Evolutionary conservation across 345 rosid species (phyloP).

Genomic region (Boechera divaricarpa): DNA sequence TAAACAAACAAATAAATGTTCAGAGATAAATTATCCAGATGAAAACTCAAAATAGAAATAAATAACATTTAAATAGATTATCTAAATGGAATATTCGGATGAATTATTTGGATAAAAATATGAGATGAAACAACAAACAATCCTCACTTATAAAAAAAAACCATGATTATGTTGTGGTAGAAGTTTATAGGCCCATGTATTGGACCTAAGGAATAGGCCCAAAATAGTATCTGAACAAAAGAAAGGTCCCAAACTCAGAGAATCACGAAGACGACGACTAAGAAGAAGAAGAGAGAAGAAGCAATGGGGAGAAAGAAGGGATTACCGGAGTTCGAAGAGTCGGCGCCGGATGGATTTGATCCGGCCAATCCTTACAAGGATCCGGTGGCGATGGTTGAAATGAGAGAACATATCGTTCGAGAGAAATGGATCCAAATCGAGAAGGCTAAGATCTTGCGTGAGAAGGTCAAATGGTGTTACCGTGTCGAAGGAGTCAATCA

Average conservation of each 20-base stretch:
- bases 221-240: not conserved
- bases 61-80: too few species aligned
- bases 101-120: too few species aligned
- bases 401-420: slow-evolving; percentile 93
- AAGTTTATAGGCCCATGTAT: slow-evolving; percentile 1
- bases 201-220: slow-evolving; percentile 14
- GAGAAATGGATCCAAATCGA: slow-evolving; percentile 99
- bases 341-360: slow-evolving; percentile 97
- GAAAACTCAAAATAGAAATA: too few species aligned
- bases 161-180: not conserved
- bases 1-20: too few species aligned
- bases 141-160: too few species aligned
- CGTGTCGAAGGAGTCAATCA: slow-evolving; percentile 98
- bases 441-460: slow-evolving; percentile 96
- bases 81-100: too few species aligned
- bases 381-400: slow-evolving; percentile 98
- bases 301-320: slow-evolving; percentile 96
- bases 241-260: not conserved
- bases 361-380: slow-evolving; percentile 86
- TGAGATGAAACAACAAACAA: too few species aligned
- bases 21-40: too few species aligned
- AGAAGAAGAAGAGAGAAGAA: not conserved
- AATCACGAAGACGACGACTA: slow-evolving; percentile 7
- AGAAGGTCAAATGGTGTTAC: slow-evolving; percentile 92
- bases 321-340: slow-evolving; percentile 85